Evolutionary conservation across 1,139 yeast genomes (phyloP).

Genomic region (Zygosaccharomyces sapae): DNA sequence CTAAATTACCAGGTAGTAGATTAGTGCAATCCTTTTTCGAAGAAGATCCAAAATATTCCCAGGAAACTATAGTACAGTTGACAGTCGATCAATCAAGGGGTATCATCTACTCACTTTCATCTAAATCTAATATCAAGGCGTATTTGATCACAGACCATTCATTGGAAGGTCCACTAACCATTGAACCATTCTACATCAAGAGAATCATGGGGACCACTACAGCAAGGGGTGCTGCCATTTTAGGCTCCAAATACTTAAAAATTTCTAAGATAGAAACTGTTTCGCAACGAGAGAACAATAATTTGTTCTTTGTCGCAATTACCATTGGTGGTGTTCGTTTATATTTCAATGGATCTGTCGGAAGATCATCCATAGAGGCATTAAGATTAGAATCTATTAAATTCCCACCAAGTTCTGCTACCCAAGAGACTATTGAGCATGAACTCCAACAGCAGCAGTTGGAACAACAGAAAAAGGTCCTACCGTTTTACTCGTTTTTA

Average conservation of each 20-base stretch:
- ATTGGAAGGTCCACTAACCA: constrained; percentile 38
- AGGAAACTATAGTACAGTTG: constrained; percentile 61
- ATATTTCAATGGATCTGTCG: constrained; percentile 52
- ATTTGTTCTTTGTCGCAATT: constrained; percentile 75
- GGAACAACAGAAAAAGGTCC: constrained; percentile 39
- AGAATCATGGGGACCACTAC: constrained; percentile 57
- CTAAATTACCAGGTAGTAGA: constrained; percentile 45
- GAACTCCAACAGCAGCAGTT: constrained; percentile 40
- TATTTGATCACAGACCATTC: constrained; percentile 50
- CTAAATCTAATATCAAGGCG: constrained; percentile 75
- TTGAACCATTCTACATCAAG: constrained; percentile 41
- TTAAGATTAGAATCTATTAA: constrained; percentile 54
- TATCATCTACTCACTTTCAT: constrained; percentile 75
- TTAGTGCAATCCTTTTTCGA: constrained; percentile 38
- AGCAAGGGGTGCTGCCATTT: constrained; percentile 41
- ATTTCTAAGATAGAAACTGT: constrained; percentile 64
- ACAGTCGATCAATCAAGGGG: constrained; percentile 74
- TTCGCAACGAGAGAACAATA: constrained; percentile 58
- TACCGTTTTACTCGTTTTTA: constrained; percentile 31
- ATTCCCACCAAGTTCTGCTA: constrained; percentile 70
- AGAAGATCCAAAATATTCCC: constrained; percentile 34
- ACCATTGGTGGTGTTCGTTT: constrained; percentile 83
- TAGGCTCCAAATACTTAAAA: constrained; percentile 40
- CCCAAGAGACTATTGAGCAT: constrained; percentile 50
- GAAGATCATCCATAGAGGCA: constrained; percentile 40